Percentiles rank a stretch among this genome's conserved stretches.
Evolutionary conservation across 768 basidiomycete species (phyloP).

Genomic region (Nidularia sp.): DNA sequence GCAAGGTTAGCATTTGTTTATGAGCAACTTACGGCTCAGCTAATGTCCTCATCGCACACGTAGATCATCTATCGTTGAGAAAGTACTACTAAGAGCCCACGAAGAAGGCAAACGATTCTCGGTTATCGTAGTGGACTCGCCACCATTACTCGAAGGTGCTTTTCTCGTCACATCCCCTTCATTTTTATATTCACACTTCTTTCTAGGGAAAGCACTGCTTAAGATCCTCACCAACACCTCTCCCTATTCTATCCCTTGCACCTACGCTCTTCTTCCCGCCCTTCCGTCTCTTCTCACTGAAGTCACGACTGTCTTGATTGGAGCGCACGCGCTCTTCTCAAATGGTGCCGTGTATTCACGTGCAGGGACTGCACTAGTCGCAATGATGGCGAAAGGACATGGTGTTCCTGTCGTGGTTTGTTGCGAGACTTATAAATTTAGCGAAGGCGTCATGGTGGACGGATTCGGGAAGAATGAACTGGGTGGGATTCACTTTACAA

Average conservation of each 20-base stretch:
- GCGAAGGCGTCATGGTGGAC: slow-evolving; percentile 88
- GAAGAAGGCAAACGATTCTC: slow-evolving; percentile 74
- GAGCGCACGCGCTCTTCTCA: slow-evolving; percentile 91
- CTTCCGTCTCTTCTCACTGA: slow-evolving; percentile 76
- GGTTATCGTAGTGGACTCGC: slow-evolving; percentile 92
- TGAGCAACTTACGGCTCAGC: not conserved
- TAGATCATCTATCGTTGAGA: slow-evolving; percentile 94
- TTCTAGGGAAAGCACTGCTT: slow-evolving; percentile 73
- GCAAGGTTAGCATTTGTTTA: slow-evolving; percentile 56
- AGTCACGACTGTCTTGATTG: slow-evolving; percentile 81
- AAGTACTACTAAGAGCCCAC: slow-evolving; percentile 77
- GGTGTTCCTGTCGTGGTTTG: slow-evolving; percentile 94
- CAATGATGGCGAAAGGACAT: slow-evolving; percentile 90
- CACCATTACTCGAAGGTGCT: slow-evolving; percentile 86
- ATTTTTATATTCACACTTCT: not conserved
- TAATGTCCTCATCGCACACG: slow-evolving; percentile 1
- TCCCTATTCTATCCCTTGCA: slow-evolving; percentile 66
- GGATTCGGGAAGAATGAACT: slow-evolving; percentile 95
- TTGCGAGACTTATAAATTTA: slow-evolving; percentile 98
- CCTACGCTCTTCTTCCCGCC: slow-evolving; percentile 88
- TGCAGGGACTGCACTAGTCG: slow-evolving; percentile 92
- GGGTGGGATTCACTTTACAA: slow-evolving; percentile 42
- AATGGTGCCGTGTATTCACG: slow-evolving; percentile 94
- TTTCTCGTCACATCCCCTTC: not conserved
- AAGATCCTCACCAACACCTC: slow-evolving; percentile 57